Conservation (phyloP, 1,139 yeast species). For the Pichia sp. region DNA sequence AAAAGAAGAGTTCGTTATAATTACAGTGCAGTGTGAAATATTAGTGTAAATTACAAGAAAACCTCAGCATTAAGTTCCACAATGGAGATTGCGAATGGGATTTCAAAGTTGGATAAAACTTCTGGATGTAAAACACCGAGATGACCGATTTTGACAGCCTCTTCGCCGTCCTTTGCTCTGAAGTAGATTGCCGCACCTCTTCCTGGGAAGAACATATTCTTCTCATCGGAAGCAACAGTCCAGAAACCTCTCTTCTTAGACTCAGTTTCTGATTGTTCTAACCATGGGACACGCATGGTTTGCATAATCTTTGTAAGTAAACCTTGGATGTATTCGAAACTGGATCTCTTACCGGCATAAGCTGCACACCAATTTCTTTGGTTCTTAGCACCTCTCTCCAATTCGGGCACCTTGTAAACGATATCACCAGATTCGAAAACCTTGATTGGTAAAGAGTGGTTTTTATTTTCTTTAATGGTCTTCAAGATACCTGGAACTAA, state of each 20-base stretch:
- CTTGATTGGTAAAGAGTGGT: conserved; percentile 88
- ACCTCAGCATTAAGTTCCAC: conserved; percentile 88
- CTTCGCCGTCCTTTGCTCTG: conserved; percentile 54
- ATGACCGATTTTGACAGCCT: conserved; percentile 60
- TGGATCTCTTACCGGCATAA: conserved; percentile 90
- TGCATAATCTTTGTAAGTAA: conserved; percentile 92
- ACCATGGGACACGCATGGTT: conserved; percentile 86
- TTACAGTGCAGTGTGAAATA: neutral
- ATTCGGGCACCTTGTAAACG: conserved; percentile 68
- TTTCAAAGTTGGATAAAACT: conserved; percentile 77
- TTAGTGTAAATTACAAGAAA: conserved; percentile 44
- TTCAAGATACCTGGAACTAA: conserved; percentile 91
- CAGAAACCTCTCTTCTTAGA: conserved; percentile 68
- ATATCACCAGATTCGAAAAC: conserved; percentile 96
- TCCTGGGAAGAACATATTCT: conserved; percentile 88
- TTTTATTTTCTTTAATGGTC: conserved; percentile 93
- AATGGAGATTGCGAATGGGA: conserved; percentile 88
- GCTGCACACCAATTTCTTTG: conserved; percentile 94
- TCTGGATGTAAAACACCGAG: conserved; percentile 96
- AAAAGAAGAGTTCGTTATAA: neutral
- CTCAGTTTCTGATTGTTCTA: conserved; percentile 53
- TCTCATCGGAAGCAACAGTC: conserved; percentile 64
- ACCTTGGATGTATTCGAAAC: conserved; percentile 94
- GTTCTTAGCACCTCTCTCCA: conserved; percentile 85
- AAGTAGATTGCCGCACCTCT: conserved; percentile 87